Evolutionary conservation across 163 green algal species (phyloP).

Genomic region (Chloroidium sp.): DNA sequence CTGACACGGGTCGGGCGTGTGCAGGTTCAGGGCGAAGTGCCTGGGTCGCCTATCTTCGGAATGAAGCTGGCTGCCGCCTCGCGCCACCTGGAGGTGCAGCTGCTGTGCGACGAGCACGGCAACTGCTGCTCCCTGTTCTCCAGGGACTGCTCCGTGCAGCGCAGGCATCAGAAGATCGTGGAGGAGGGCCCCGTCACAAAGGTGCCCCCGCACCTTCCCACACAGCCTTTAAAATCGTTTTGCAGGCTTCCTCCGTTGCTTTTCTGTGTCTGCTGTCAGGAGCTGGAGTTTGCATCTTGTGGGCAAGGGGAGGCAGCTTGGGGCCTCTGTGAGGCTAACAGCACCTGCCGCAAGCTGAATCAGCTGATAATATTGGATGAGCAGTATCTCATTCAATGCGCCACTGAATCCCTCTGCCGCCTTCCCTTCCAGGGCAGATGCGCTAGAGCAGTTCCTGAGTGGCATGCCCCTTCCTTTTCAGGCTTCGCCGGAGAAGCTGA

Average conservation of each 20-base stretch:
- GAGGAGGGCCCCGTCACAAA: constrained; percentile 87
- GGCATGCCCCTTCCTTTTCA: neutral
- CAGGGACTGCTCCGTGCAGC: constrained; percentile 90
- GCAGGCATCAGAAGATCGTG: constrained; percentile 98
- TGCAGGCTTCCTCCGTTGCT: neutral
- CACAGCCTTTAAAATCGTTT: neutral
- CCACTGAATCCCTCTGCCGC: no score
- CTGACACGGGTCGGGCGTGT: no score
- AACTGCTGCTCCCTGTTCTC: constrained; percentile 53
- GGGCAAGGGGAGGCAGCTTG: no score
- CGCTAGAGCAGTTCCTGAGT: no score
- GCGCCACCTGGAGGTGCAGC: constrained; percentile 94
- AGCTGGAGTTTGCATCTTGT: no score
- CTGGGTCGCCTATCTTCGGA: constrained; percentile 92
- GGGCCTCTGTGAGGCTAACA: no score
- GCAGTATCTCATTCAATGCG: no score
- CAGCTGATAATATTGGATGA: no score
- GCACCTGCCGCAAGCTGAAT: no score
- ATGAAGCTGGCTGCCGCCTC: constrained; percentile 90
- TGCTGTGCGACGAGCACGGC: constrained; percentile 79
- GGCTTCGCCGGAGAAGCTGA: constrained; percentile 36
- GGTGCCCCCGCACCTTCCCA: constrained; percentile 4
- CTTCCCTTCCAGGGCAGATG: no score
- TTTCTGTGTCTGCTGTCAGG: neutral
- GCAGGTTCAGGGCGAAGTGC: constrained; percentile 89